phyloP scores from a whole-genome alignment of 1,139 yeast species.

The Candida glucosophila region DNA sequence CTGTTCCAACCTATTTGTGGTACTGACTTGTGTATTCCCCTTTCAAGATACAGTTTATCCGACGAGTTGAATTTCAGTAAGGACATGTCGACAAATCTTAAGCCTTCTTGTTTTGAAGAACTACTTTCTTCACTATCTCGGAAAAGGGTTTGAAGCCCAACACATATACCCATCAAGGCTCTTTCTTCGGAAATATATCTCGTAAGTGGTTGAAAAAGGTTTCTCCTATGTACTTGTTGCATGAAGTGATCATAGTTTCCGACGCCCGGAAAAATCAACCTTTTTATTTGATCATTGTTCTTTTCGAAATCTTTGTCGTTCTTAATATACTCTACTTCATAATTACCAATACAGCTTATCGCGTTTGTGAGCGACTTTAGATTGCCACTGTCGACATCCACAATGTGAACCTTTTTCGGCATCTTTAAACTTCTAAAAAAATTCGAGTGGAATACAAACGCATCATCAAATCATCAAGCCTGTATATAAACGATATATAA shows the following conservation, averaged over 20 bases:
- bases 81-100: conserved; percentile 40
- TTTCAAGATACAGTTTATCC: conserved; percentile 20
- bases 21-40: conserved; percentile 51
- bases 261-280: conserved; percentile 81
- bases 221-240: conserved; percentile 50
- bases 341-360: conserved; percentile 61
- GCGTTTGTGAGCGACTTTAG: conserved; percentile 85
- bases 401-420: conserved; percentile 50
- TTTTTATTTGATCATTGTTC: conserved; percentile 39
- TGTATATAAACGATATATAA: too few relatives aligned
- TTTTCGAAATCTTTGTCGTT: conserved; percentile 25
- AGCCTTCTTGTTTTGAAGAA: conserved; percentile 40
- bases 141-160: conserved; percentile 83
- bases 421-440: too few relatives aligned
- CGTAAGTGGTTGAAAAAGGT: conserved; percentile 56
- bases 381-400: conserved; percentile 95
- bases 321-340: conserved; percentile 44
- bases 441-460: too few relatives aligned
- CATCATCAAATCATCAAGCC: too few relatives aligned
- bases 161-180: conserved; percentile 94
- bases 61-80: conserved; percentile 51
- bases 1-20: conserved; percentile 96
- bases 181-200: conserved; percentile 64
- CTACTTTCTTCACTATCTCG: conserved; percentile 69
- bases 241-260: conserved; percentile 96